phyloP scores from a whole-genome alignment of 2,329 filamentous ascomycete species.

The Mariannaea sp. region DNA sequence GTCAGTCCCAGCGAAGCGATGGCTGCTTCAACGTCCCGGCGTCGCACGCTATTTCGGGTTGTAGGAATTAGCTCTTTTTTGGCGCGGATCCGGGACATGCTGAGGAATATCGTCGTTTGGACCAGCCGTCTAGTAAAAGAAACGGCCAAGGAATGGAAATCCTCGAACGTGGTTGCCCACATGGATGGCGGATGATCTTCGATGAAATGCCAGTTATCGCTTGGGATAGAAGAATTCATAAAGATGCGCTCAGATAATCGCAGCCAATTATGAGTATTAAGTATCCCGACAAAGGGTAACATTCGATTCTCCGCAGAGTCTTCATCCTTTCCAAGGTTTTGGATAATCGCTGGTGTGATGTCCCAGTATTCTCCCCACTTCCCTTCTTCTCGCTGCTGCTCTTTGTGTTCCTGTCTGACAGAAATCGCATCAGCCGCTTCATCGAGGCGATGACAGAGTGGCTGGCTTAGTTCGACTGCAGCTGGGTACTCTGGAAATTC shows the following conservation, averaged over 20 bases:
- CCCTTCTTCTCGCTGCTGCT: conserved; percentile 62
- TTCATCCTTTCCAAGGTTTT: conserved; percentile 35
- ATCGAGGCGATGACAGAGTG: conserved; percentile 70
- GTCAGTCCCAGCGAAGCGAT: conserved; percentile 52
- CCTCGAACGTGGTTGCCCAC: conserved; percentile 74
- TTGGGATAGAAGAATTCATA: conserved; percentile 70
- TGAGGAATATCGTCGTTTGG: conserved; percentile 70
- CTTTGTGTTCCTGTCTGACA: conserved; percentile 65
- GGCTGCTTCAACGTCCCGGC: conserved; percentile 56
- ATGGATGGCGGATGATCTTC: conserved; percentile 70
- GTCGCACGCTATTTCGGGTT: conserved; percentile 43
- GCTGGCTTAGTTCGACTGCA: conserved; percentile 71
- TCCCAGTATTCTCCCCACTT: conserved; percentile 71
- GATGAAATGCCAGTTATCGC: conserved; percentile 70
- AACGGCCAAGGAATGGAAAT: conserved; percentile 71
- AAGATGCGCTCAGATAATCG: conserved; percentile 69
- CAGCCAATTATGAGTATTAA: conserved; percentile 66
- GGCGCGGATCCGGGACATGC: conserved; percentile 69
- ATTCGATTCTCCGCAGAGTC: conserved; percentile 30
- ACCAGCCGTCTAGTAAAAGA: conserved; percentile 73
- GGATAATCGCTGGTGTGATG: conserved; percentile 53
- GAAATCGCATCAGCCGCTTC: conserved; percentile 69
- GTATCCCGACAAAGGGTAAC: conserved; percentile 58
- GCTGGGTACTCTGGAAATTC: conserved; percentile 66
- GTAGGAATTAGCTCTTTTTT: conserved; percentile 42